Base-by-base conservation (phyloP, 108 stramenopile species). In the Epithemia pelagica region DNA sequence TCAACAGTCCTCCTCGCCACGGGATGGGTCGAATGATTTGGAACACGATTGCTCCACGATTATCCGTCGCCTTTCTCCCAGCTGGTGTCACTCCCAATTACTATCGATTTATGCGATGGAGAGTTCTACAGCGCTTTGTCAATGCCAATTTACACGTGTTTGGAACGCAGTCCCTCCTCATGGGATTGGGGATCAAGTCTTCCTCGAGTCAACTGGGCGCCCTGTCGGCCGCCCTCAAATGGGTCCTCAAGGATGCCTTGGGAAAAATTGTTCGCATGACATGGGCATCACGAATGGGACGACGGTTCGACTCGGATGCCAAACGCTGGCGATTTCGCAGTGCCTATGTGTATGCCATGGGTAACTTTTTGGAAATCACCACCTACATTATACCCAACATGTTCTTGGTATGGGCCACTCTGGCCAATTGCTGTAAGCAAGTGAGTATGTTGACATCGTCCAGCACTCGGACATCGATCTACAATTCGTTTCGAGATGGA, bases 241-340 rank as follows among this genome's bases (percentile, higher is more conserved):
- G 96, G 96, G 92, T 97, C 2, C 77, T 96, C 31, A 97, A 97
- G 59, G 96, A 97, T 72, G 90, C 92, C 19, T 72, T 97, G 5
- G 96, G 96, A 1, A 97, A 96, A 71, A 69, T 96, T 10, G 87
- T 82, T 20, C 81, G 96, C 1, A 85, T 97, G 79, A 46, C 92
- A n/a, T 97, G 96, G 96, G 96, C 96, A 2, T 79, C 78, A n/a
- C 82, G 80, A 67, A 94, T 96, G 95, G 96, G 96, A 23, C 72
- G 95, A 30, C 81, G 88, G 46, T 97, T 97, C 70, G 96, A 97
- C 74, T 77, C 82, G 25, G 95, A 97, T 72, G 95, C 96, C 24
- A 97, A 97, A 66, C 78, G 94, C 33, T 97, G 96, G 96, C 74
- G 96, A 26, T 96, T 91, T 58, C 81, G 94, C n/a, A 62, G 76